A percentile compares a stretch with the other conserved stretches of the same genome.
phyloP scores from a whole-genome alignment of 305 asterid species.

The Ajuga reptans region DNA sequence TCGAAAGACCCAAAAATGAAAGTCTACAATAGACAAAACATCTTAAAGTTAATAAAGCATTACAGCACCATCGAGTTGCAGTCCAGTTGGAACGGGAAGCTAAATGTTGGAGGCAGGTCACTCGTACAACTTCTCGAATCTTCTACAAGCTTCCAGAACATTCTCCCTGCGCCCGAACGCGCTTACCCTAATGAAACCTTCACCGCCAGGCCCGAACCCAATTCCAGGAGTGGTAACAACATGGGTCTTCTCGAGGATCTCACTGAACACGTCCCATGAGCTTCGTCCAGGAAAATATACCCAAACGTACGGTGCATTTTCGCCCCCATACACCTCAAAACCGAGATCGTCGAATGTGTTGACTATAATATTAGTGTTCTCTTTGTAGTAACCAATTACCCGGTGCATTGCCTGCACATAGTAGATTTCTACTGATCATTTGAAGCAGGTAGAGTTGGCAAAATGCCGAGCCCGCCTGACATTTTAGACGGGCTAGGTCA shows the following conservation, averaged over 20 bases:
- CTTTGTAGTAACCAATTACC: conserved; percentile 88
- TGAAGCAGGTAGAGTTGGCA: no score
- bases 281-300: conserved; percentile 79
- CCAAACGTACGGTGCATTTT: conserved; percentile 90
- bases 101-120: conserved; percentile 10
- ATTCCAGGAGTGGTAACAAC: conserved; percentile 94
- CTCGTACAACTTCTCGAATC: conserved; percentile 89
- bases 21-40: not conserved
- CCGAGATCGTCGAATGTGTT: conserved; percentile 78
- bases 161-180: conserved; percentile 90
- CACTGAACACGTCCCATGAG: conserved; percentile 89
- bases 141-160: conserved; percentile 87
- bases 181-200: conserved; percentile 85
- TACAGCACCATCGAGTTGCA: not conserved
- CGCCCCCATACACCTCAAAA: conserved; percentile 84
- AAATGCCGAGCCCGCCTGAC: no score
- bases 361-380: conserved; percentile 71
- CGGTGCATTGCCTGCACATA: conserved; percentile 79
- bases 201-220: conserved; percentile 97
- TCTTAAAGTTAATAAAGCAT: conserved; percentile 5
- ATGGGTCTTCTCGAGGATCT: conserved; percentile 89
- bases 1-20: not conserved
- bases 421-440: not conserved
- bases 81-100: not conserved
- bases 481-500: no score